Percentiles rank a stretch among this genome's conserved stretches.
phyloP scores from a whole-genome alignment of 139 green algal genomes.

The Nannochloris sp. region DNA sequence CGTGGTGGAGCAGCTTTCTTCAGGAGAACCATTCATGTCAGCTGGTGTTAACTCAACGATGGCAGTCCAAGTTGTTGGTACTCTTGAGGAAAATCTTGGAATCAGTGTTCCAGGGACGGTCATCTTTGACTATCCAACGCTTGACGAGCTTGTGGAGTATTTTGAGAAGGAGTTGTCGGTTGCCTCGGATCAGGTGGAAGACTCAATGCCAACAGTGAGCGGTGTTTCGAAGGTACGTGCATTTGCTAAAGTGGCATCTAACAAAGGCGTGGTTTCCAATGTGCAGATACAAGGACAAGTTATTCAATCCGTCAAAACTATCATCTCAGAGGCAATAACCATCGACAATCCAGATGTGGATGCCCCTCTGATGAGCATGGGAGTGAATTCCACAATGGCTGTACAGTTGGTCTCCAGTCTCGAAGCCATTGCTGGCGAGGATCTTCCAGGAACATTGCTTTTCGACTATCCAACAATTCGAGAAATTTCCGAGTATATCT shows the following conservation, averaged over 20 bases:
- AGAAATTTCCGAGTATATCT: constrained; percentile 23
- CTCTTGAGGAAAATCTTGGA: constrained; percentile 18
- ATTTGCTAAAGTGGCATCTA: not conserved
- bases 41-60: constrained; percentile 45
- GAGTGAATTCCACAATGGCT: constrained; percentile 34
- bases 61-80: constrained; percentile 21
- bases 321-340: not conserved
- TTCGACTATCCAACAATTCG: constrained; percentile 42
- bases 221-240: not conserved
- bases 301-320: not conserved
- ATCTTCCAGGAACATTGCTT: constrained; percentile 36
- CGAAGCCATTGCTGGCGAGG: constrained; percentile 20
- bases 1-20: not conserved
- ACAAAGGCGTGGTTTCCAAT: not conserved
- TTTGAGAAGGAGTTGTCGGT: not conserved
- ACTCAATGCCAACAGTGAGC: not conserved
- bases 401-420: constrained; percentile 39
- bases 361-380: constrained; percentile 22
- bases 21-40: constrained; percentile 41
- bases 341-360: not conserved
- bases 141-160: constrained; percentile 15
- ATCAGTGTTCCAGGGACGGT: constrained; percentile 51
- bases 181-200: not conserved
- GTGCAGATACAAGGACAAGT: not conserved
- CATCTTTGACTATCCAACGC: constrained; percentile 48